A percentile compares a stretch with the other conserved stretches of the same genome.
Evolutionary conservation across 164 flowering plant genomes (phyloP).

Genomic region (Euptelea pleiosperma): DNA sequence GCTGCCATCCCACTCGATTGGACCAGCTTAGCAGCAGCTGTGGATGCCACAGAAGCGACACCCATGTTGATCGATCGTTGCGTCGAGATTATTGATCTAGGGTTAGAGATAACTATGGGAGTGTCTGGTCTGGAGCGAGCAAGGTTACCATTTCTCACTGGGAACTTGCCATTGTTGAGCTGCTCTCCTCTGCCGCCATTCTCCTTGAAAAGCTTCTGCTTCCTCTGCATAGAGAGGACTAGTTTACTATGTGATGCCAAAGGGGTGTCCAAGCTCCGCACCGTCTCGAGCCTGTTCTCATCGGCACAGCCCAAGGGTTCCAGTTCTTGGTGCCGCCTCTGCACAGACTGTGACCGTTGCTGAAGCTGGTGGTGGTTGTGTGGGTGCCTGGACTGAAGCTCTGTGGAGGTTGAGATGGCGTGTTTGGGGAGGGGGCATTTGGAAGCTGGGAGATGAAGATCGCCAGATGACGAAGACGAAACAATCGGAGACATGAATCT

Average conservation of each 20-base stretch:
- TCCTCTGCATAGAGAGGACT: constrained; percentile 6
- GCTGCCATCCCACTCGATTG: constrained; percentile 14
- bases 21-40: constrained; percentile 28
- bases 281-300: constrained; percentile 14
- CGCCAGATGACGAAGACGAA: constrained; percentile 22
- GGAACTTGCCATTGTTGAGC: constrained; percentile 2
- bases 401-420: background rate
- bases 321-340: constrained; percentile 6
- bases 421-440: constrained; percentile 19
- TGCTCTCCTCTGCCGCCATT: constrained; percentile 9
- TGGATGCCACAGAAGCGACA: constrained; percentile 7
- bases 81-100: constrained; percentile 7
- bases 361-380: background rate
- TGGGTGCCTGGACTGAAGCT: constrained; percentile 3
- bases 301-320: constrained; percentile 15
- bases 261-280: constrained; percentile 18
- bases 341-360: constrained; percentile 21
- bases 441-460: constrained; percentile 24
- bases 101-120: constrained; percentile 13
- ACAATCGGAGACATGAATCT: constrained; percentile 32
- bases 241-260: constrained; percentile 9
- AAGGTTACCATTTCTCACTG: background rate
- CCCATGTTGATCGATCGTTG: background rate
- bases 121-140: constrained; percentile 23
- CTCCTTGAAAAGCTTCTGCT: constrained; percentile 23